Base-by-base conservation (phyloP, 176 grass and related monocot species). In the Poa pratensis region DNA sequence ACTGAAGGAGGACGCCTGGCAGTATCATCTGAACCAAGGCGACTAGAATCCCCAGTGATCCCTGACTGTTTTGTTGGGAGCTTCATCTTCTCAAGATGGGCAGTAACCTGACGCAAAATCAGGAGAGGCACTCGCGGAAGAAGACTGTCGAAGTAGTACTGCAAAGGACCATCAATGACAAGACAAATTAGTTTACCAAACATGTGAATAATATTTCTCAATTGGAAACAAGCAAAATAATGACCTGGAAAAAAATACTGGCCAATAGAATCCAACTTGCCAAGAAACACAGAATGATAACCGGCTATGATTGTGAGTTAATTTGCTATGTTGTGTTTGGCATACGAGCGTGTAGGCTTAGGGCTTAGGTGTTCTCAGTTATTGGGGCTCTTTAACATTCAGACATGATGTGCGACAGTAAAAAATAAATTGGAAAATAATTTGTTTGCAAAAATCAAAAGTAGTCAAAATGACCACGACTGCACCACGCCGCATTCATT, bases 91-190 rank as follows among this genome's bases (percentile, higher is more conserved):
- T 99, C 94, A 10, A 99, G 84, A 86, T 89, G 88, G 13, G 79
- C 49, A 23, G 91, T 94, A 54, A 99, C 88, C 80, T 96, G 94
- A 16, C 94, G 86, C 76, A 96, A 34, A 34, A 96, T 66, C n/a
- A 63, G 97, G 48, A 99, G 85, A 71, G 94, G 97, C 43, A 99
- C 92, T 62, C 91, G 82, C 37, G 97, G 96, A 53, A 99, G 92
- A 66, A 99, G 84, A 37, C 93, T 99, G 65, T 99, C 96, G 11
- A 99, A 99, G 82, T 99, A 99, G 59, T 96, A 99, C 93, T 99
- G 91, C 88, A 94, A 77, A 42, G 23, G 43, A 72, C 39, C 83
- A 58, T 49, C 80, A 70, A 81, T 26, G 64, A 22, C 76, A 84
- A 61, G 72, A 12, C 80, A 7, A 80, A 16, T 86, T 74, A 75